A percentile compares a stretch with the other conserved stretches of the same genome.
Evolutionary conservation across 2,329 filamentous ascomycete genomes (phyloP).

Genomic region (Phialophora expanda): DNA sequence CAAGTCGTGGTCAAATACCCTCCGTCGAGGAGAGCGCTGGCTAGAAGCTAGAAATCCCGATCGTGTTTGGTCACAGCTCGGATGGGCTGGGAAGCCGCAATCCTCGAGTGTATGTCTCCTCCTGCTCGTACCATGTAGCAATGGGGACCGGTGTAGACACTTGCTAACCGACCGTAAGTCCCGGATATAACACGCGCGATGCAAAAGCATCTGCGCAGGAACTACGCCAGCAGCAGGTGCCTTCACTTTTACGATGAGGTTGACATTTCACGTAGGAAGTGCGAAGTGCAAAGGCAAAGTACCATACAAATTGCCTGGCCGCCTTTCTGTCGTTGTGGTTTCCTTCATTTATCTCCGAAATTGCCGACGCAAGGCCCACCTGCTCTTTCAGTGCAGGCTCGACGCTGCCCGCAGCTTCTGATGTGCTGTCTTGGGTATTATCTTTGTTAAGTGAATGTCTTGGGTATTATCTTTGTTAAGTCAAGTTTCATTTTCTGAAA

Average conservation of each 20-base stretch:
- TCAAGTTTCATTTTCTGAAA: neutral
- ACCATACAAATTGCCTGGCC: no score
- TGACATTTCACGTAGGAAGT: no score
- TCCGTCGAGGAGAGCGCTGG: neutral
- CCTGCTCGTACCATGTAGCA: neutral
- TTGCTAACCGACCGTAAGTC: neutral
- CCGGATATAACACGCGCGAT: neutral
- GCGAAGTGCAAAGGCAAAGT: no score
- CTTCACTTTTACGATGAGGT: no score
- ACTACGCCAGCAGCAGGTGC: neutral
- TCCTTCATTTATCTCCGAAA: neutral
- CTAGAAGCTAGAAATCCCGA: neutral
- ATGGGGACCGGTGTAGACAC: neutral
- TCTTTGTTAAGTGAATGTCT: neutral
- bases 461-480: neutral
- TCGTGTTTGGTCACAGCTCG: neutral
- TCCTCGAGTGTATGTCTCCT: neutral
- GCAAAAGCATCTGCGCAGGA: neutral
- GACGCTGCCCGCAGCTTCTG: neutral
- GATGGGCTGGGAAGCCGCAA: neutral
- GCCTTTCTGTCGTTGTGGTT: no score
- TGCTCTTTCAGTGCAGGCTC: neutral
- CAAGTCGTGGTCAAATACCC: no score
- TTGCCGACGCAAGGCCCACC: neutral
- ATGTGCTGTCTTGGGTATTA: neutral